A percentile compares a stretch with the other conserved stretches of the same genome.
These are phyloP conservation scores for Aspergillus ustus DNA, from an alignment of 2,329 filamentous ascomycete genomes.

Conservation along the genomic window DNA sequence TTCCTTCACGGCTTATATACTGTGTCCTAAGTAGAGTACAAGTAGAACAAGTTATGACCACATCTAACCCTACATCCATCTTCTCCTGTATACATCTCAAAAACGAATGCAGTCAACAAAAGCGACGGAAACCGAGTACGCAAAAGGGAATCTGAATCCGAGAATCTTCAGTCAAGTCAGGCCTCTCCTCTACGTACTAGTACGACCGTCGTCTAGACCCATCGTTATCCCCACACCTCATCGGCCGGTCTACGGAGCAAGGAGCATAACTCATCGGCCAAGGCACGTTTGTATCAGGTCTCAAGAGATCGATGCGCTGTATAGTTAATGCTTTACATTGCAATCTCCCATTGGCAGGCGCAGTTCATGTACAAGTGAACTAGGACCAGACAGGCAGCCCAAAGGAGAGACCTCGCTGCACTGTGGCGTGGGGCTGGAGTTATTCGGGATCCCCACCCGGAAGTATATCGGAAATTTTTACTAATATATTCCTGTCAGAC, in stretches of 20 bases:
- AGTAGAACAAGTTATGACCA: background rate
- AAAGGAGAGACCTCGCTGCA: no score
- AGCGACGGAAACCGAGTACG: background rate
- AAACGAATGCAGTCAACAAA: background rate
- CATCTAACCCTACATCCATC: background rate
- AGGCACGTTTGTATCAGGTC: background rate
- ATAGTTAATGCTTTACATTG: background rate
- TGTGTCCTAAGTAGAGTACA: background rate
- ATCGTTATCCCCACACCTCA: background rate
- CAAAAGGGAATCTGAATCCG: background rate
- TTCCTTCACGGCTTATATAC: no score
- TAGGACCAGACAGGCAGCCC: constrained; percentile 31
- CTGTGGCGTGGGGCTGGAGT: background rate
- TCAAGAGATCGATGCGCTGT: background rate
- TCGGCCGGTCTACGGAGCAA: background rate
- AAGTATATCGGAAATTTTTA: background rate
- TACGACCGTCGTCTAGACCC: background rate
- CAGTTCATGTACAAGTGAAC: constrained; percentile 3
- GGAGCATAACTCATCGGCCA: background rate
- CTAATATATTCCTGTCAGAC: background rate
- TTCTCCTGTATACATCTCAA: background rate
- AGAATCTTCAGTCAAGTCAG: background rate
- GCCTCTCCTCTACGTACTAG: no score
- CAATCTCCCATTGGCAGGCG: background rate
- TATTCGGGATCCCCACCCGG: background rate